Base-by-base conservation (phyloP, 2,329 filamentous ascomycete genomes). In the Fusarium keratoplasticum region DNA sequence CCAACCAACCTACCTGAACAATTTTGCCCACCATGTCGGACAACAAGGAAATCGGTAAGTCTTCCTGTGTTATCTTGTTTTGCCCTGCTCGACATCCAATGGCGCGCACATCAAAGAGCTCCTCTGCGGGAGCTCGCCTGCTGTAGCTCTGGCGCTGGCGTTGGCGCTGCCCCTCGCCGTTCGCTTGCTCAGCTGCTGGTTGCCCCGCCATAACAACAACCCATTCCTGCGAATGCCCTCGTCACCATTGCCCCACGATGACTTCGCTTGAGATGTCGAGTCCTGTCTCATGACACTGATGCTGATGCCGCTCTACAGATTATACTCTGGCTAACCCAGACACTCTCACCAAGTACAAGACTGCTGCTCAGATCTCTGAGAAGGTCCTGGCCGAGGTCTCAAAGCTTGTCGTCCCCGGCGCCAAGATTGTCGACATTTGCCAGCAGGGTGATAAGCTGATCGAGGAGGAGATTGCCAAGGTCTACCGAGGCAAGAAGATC, bases 331-430 rank as follows among this genome's bases (percentile, higher is more conserved):
- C 92, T 85, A 96, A 97, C 88, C 94, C 94, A 72, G 94, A 97
- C 84, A 98, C 95, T 80, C 90, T 99, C 80, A 98, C 96, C 86
- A 99, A 98, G 90, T 98, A 98, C 90, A 98, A 98, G 92, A 95
- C 94, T 76, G 96, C 96, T 67, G 96, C 94, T 74, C 89, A 94
- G 83, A 98, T 99, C 86, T 96, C 96, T 61, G 94, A 98, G 84
- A 98, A 96, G 88, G 96, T 97, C 78, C 91, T 99, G 78, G 94
- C 95, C 80, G 93, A 93, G 78, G 96, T 99, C 76, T 87, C 89
- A 69, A 87, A 89, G 83, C 87, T 92, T 73, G 91, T 94, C 82
- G 89, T 94, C 71, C 93, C 96, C 74, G 96, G 95, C 79, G 94
- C 93, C 84, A 98, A 97, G 89, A 95, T 98, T 80, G 90, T 98